Conservation (phyloP, 169 alveolate genomes). For the Perkinsus marinus region DNA sequence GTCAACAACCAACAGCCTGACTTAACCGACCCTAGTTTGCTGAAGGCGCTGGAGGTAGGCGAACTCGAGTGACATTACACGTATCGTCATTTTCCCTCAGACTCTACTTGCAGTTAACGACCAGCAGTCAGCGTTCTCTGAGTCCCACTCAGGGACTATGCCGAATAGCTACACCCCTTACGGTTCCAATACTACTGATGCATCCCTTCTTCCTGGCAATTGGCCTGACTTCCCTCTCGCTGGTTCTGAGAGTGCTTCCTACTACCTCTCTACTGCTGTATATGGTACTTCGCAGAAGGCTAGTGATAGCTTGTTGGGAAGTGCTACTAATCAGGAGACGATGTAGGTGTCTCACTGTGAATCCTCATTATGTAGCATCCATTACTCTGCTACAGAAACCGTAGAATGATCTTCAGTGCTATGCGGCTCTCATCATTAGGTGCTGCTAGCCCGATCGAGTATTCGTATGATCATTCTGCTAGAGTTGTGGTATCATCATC, state of each 20-base stretch:
- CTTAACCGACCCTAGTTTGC: not conserved
- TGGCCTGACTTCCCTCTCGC: not conserved
- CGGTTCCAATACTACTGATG: not conserved
- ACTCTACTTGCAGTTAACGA: not conserved
- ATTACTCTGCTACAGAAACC: too few relatives aligned
- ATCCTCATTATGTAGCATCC: not conserved
- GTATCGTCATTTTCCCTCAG: not conserved
- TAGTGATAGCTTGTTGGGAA: not conserved
- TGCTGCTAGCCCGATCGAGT: too few relatives aligned
- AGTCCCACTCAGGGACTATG: not conserved
- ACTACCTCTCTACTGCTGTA: not conserved
- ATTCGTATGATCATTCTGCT: too few relatives aligned
- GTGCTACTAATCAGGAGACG: not conserved
- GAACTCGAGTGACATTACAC: too few relatives aligned
- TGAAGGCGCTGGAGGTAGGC: not conserved
- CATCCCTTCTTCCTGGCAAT: not conserved
- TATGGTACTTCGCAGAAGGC: not conserved
- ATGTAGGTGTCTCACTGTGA: not conserved
- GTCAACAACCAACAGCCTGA: not conserved
- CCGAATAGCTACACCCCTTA: not conserved
- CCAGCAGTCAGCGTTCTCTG: not conserved
- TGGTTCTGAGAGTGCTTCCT: not conserved
- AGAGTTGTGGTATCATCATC: too few relatives aligned
- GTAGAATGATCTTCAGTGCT: too few relatives aligned
- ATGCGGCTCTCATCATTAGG: too few relatives aligned